phyloP scores from a whole-genome alignment of 2,329 filamentous ascomycete genomes.

The Aplosporella prunicola region DNA sequence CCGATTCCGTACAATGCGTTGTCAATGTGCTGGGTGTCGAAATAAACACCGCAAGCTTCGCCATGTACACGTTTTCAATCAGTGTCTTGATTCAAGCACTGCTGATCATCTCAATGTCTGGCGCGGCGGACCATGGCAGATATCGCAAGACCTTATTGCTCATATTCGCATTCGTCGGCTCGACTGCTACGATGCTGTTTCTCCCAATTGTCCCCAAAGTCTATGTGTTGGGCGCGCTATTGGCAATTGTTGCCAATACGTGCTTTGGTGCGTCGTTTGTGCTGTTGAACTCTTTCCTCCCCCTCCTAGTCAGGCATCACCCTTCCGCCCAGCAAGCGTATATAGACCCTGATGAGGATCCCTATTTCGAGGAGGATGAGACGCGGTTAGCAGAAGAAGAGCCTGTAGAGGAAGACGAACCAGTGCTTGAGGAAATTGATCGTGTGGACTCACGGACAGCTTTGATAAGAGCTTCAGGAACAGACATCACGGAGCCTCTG shows the following conservation, averaged over 20 bases:
- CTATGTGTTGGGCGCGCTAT: conserved; percentile 71
- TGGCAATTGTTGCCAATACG: conserved; percentile 86
- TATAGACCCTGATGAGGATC: conserved; percentile 16
- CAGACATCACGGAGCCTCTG: conserved; percentile 1
- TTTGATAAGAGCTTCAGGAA: conserved; percentile 1
- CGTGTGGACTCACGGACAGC: conserved; percentile 1
- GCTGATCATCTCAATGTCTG: conserved; percentile 91
- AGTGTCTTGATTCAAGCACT: conserved; percentile 84
- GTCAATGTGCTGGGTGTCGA: conserved; percentile 72
- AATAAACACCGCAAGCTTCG: conserved; percentile 93
- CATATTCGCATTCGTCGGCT: conserved; percentile 73
- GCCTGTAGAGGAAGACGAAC: conserved; percentile 12
- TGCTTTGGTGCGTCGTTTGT: conserved; percentile 95
- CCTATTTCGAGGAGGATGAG: conserved; percentile 20
- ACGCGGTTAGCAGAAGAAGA: too few species aligned
- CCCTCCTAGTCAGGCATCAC: conserved; percentile 81
- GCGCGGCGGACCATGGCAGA: conserved; percentile 80
- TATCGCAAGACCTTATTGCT: conserved; percentile 84
- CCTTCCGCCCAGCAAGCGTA: conserved; percentile 38
- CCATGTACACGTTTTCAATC: conserved; percentile 95
- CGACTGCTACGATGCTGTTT: conserved; percentile 79
- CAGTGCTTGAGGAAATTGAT: neutral
- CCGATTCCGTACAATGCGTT: conserved; percentile 56
- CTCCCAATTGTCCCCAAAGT: conserved; percentile 64
- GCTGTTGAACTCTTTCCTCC: conserved; percentile 87